A percentile compares a stretch with the other conserved stretches of the same genome.
Evolutionary conservation across 2,329 filamentous ascomycete species (phyloP).

Genomic region (Xylaria sp.): DNA sequence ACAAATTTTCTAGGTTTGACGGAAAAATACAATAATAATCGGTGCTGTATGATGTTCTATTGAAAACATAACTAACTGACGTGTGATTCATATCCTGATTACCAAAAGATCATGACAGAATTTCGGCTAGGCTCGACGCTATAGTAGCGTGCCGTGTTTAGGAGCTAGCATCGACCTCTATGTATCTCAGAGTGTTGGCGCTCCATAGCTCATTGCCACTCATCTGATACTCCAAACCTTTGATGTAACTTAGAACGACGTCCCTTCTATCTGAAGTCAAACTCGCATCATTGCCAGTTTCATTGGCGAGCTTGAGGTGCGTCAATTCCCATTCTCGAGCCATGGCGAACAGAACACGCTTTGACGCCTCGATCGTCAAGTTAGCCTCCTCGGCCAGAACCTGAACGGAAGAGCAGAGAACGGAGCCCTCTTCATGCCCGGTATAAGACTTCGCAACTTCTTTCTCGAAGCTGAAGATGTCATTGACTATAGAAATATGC

Average conservation of each 20-base stretch:
- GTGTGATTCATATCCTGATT: too few species aligned
- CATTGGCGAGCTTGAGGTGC: slow-evolving; percentile 27
- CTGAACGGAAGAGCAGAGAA: slow-evolving; percentile 48
- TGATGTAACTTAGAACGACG: slow-evolving; percentile 42
- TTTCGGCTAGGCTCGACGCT: too few species aligned
- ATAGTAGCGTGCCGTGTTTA: too few species aligned
- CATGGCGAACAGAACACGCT: slow-evolving; percentile 32
- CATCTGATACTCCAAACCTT: slow-evolving; percentile 49
- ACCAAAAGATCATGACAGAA: too few species aligned
- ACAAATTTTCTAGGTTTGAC: too few species aligned
- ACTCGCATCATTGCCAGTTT: slow-evolving; percentile 26
- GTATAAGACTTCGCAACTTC: slow-evolving; percentile 41
- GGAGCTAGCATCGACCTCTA: background rate
- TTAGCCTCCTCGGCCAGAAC: slow-evolving; percentile 44
- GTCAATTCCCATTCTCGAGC: slow-evolving; percentile 17
- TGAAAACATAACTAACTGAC: too few species aligned
- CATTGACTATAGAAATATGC: slow-evolving; percentile 53
- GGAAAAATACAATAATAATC: too few species aligned
- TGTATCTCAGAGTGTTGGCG: slow-evolving; percentile 43
- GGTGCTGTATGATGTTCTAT: too few species aligned
- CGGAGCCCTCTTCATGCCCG: slow-evolving; percentile 41
- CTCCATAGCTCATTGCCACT: slow-evolving; percentile 44
- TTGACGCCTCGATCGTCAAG: slow-evolving; percentile 36
- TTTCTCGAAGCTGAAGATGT: slow-evolving; percentile 53
- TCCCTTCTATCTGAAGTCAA: slow-evolving; percentile 19